Base-by-base conservation (phyloP, 495 filamentous ascomycete genomes). In the Cryomyces minteri region DNA sequence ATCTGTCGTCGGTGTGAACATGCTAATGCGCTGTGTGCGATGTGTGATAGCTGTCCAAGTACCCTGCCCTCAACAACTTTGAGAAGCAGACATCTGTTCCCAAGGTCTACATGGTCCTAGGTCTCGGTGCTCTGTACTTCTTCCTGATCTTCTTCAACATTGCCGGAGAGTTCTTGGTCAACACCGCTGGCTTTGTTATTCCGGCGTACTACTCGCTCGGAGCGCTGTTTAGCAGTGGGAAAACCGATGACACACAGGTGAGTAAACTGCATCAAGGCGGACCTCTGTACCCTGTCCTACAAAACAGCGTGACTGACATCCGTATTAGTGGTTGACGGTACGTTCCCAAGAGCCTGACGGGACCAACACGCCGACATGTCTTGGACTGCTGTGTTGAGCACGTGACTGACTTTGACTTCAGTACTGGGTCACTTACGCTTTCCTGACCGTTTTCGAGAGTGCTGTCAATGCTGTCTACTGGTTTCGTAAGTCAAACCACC, bases 141-240 rank as follows among this genome's bases (percentile, higher is more conserved):
- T 94, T 95, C 75, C 75, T 99, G 12, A 83, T 96, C 66, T 81
- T 96, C 73, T 92, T 99, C 74, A 99, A 99, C 74, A 88, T 95
- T 54, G 90, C 85, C 49, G 88, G 90, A 57, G 84, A 90, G 62
- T 82, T 96, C 62, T 76, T 99, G 51, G 90, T 92, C 60, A 99
- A 99, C 68, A 68, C 92, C 51, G 92, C 92, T 44, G 90, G 90
- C 44, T 99, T 96, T 60, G 61, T 88, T 43, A 71, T 99, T 49
- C 90, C 90, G 41, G 88, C 80, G 47, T 99, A 99, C 71, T 99
- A 94, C 63, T 94, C 88, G 33, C 69, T 99, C 37, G 72, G 80
- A 50, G 88, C 90, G 18, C 67, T 99, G 47, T 96, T 96, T 68
- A 86, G 77, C 47, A 55, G 76, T 29, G 67, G 65, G 58, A 94